phyloP scores from a whole-genome alignment of 75 land plant species.

The Selaginella tamariscina region DNA sequence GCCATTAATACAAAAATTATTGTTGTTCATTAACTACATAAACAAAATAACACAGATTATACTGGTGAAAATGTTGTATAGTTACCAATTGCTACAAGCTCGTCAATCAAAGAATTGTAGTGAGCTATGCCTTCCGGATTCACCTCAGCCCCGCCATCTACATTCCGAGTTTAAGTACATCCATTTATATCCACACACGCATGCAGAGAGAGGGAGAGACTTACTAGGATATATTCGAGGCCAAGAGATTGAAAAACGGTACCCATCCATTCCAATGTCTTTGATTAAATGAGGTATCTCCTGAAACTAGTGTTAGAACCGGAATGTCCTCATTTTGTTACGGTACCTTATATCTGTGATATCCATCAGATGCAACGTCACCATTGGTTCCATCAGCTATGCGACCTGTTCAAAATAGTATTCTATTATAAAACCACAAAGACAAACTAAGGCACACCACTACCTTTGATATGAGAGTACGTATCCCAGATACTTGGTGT shows the following conservation, averaged over 20 bases:
- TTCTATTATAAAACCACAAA: too few relatives aligned
- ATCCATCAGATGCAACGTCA: conserved; percentile 43
- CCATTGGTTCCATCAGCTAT: conserved; percentile 34
- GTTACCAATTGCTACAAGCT: background rate
- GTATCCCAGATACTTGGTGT: background rate
- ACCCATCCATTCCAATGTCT: conserved; percentile 11
- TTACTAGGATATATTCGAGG: background rate
- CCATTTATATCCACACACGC: background rate
- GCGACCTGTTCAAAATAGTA: too few relatives aligned
- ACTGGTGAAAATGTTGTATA: too few relatives aligned
- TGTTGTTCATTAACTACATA: too few relatives aligned
- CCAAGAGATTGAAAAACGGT: conserved; percentile 3
- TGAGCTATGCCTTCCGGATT: background rate
- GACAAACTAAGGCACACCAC: too few relatives aligned
- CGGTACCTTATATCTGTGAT: conserved; percentile 67
- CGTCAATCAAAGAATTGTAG: background rate
- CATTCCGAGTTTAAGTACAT: background rate
- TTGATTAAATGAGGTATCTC: conserved; percentile 8
- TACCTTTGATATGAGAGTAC: background rate
- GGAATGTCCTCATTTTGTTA: too few relatives aligned
- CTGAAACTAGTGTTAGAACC: too few relatives aligned
- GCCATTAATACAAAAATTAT: too few relatives aligned
- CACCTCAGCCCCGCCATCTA: background rate
- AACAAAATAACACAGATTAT: too few relatives aligned
- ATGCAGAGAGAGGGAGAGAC: background rate